Percentiles rank a stretch among this genome's conserved stretches.
Conservation (phyloP, 805 yeast genomes). For the Saccharomycopsis selenospora region DNA sequence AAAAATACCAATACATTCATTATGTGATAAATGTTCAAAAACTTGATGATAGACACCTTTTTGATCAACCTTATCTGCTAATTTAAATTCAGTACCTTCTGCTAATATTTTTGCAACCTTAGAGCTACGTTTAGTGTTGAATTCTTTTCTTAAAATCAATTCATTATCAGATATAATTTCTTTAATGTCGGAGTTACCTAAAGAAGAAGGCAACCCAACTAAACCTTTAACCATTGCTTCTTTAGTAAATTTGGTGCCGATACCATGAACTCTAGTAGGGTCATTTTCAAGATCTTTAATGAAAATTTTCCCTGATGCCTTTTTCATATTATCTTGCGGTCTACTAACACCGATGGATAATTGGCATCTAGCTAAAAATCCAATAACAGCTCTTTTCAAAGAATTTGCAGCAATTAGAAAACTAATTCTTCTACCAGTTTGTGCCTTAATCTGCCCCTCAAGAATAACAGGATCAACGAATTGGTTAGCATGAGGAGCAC, state of each 20-base stretch:
- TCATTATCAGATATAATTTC: slow-evolving; percentile 68
- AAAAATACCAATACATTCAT: slow-evolving; percentile 81
- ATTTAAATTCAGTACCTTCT: slow-evolving; percentile 58
- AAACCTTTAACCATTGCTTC: slow-evolving; percentile 59
- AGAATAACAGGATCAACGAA: slow-evolving; percentile 75
- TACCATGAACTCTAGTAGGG: slow-evolving; percentile 52
- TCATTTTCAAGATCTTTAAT: slow-evolving; percentile 43
- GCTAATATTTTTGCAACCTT: slow-evolving; percentile 37
- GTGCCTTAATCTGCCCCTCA: slow-evolving; percentile 69
- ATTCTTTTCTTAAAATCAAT: slow-evolving; percentile 57
- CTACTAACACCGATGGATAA: slow-evolving; percentile 86
- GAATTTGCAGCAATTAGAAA: slow-evolving; percentile 84
- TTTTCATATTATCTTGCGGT: slow-evolving; percentile 75
- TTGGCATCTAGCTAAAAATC: slow-evolving; percentile 66
- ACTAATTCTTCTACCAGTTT: slow-evolving; percentile 61
- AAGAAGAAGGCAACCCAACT: slow-evolving; percentile 66
- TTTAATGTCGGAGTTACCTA: slow-evolving; percentile 69
- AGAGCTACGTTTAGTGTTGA: slow-evolving; percentile 44
- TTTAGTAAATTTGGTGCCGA: slow-evolving; percentile 54
- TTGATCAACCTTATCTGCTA: slow-evolving; percentile 80
- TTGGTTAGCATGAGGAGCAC: slow-evolving; percentile 95
- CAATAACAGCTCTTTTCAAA: slow-evolving; percentile 57
- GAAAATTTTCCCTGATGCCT: slow-evolving; percentile 60
- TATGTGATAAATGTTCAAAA: slow-evolving; percentile 68
- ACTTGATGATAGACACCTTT: slow-evolving; percentile 74